Percentiles rank a stretch among this genome's conserved stretches.
Evolutionary conservation across 1,284 basidiomycete genomes (phyloP).

Genomic region (Chondrostereum purpureum): DNA sequence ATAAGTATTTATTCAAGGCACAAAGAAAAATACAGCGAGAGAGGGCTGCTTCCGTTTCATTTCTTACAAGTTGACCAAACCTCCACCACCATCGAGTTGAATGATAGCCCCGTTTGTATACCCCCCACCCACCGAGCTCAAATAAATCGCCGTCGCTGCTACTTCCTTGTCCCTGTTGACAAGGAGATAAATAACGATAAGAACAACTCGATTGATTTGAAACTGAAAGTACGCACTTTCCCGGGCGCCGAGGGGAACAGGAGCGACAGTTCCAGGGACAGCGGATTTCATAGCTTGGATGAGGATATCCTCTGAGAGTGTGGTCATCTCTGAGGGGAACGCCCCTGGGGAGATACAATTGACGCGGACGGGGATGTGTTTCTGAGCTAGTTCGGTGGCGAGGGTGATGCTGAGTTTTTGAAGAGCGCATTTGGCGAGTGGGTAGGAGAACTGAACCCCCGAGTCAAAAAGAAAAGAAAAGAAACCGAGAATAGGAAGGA

Average conservation of each 20-base stretch:
- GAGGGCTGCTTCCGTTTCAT: background rate
- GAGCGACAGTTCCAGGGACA: conserved; percentile 41
- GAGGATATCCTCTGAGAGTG: no score
- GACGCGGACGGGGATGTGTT: conserved; percentile 62
- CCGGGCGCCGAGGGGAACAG: conserved; percentile 51
- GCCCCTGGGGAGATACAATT: conserved; percentile 70
- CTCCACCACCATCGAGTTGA: conserved; percentile 65
- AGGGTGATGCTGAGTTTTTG: conserved; percentile 70
- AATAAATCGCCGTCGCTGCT: conserved; percentile 67
- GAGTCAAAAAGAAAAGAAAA: background rate
- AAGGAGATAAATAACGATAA: background rate
- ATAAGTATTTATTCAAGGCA: no score
- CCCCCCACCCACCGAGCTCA: conserved; percentile 62
- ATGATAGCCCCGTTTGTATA: conserved; percentile 74
- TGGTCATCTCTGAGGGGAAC: conserved; percentile 72
- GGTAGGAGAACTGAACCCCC: conserved; percentile 62
- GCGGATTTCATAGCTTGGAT: no score
- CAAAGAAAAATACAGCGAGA: no score
- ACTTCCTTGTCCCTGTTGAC: conserved; percentile 59
- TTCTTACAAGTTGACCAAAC: conserved; percentile 47
- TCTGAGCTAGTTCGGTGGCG: conserved; percentile 66
- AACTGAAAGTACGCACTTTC: conserved; percentile 46
- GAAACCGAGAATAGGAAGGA: conserved; percentile 69
- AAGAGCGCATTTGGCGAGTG: conserved; percentile 70
- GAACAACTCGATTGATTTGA: background rate